These are phyloP conservation scores for Saposhnikovia divaricata DNA, from an alignment of 129 eudicot species.

Conservation along the genomic window DNA sequence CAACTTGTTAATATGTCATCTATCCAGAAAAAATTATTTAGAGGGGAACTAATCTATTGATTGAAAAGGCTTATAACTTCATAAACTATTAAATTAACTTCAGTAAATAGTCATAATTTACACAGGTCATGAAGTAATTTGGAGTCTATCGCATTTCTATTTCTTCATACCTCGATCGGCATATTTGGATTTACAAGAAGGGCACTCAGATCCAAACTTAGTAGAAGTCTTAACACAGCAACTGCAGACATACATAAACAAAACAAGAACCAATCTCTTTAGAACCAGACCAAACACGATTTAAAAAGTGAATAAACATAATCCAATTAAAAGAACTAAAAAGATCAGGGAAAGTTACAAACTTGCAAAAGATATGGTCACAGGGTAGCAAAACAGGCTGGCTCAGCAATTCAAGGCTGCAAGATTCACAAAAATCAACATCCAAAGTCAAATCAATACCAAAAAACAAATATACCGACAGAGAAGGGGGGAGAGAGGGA, in stretches of 20 bases:
- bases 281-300: background rate
- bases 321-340: background rate
- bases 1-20: background rate
- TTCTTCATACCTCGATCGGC: constrained; percentile 36
- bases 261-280: background rate
- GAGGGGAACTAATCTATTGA: background rate
- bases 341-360: background rate
- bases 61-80: background rate
- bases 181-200: constrained; percentile 47
- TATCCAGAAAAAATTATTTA: no score
- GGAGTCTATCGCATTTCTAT: background rate
- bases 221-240: constrained; percentile 33
- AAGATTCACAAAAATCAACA: constrained; percentile 6
- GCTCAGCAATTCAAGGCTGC: constrained; percentile 54
- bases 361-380: constrained; percentile 81
- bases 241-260: constrained; percentile 20
- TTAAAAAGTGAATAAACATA: no score
- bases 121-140: background rate
- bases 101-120: background rate
- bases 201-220: constrained; percentile 40
- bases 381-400: constrained; percentile 73
- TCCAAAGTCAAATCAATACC: background rate
- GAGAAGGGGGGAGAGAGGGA: background rate
- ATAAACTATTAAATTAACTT: background rate
- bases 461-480: background rate